Conservation (phyloP, 2,329 filamentous ascomycete species). For the Aspergillus hiratsukae region DNA sequence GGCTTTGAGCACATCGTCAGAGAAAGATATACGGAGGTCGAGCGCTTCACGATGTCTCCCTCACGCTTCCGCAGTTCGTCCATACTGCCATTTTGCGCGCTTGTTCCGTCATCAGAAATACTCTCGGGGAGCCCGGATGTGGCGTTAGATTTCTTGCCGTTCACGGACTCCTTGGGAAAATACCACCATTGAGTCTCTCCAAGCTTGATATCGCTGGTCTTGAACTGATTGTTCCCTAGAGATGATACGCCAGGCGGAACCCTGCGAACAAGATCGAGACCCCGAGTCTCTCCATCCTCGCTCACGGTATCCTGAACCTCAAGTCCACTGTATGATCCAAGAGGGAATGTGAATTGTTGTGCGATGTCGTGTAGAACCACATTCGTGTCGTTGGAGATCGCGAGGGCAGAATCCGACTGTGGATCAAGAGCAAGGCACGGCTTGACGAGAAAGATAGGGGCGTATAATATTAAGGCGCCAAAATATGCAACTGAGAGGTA, state of each 20-base stretch:
- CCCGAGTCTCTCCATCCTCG: slow-evolving; percentile 28
- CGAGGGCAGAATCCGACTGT: slow-evolving; percentile 53
- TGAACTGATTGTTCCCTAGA: slow-evolving; percentile 62
- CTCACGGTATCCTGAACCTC: slow-evolving; percentile 27
- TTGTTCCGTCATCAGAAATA: slow-evolving; percentile 22
- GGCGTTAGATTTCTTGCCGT: slow-evolving; percentile 37
- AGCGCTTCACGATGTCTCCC: slow-evolving; percentile 23
- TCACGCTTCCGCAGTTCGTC: slow-evolving; percentile 17
- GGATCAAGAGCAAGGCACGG: slow-evolving; percentile 61
- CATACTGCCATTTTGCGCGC: neutral
- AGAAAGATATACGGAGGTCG: slow-evolving; percentile 67
- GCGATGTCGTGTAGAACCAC: slow-evolving; percentile 38
- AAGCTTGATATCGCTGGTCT: slow-evolving; percentile 55
- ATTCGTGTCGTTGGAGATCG: slow-evolving; percentile 45
- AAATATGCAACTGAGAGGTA: slow-evolving; percentile 67
- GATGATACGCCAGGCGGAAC: slow-evolving; percentile 47
- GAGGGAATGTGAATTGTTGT: slow-evolving; percentile 20
- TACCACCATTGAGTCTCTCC: slow-evolving; percentile 62
- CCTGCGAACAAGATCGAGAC: slow-evolving; percentile 52
- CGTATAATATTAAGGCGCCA: slow-evolving; percentile 55
- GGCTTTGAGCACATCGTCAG: slow-evolving; percentile 85
- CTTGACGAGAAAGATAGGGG: slow-evolving; percentile 59
- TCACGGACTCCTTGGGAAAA: slow-evolving; percentile 55
- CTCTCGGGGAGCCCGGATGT: slow-evolving; percentile 30
- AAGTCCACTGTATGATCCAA: slow-evolving; percentile 27